These are phyloP conservation scores for Penicillium chermesinum DNA, from an alignment of 495 filamentous ascomycete genomes.

Conservation along the genomic window DNA sequence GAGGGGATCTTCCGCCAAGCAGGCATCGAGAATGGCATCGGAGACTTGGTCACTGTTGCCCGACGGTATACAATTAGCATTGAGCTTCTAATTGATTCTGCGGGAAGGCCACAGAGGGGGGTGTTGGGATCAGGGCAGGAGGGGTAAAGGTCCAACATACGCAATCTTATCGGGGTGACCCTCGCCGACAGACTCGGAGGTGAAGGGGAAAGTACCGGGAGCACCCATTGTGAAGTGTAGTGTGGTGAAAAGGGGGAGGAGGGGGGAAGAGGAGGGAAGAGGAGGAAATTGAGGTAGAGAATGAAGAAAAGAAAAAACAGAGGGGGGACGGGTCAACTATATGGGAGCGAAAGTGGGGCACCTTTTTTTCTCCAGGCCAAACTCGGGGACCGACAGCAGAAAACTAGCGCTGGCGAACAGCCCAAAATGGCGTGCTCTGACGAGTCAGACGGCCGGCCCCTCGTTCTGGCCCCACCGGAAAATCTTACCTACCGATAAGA, in stretches of 20 bases:
- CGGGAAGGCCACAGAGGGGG: constrained; percentile 2
- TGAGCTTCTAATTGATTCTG: neutral
- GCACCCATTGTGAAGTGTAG: constrained; percentile 53
- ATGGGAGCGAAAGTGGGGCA: constrained; percentile 25
- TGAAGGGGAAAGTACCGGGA: constrained; percentile 89
- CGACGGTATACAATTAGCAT: constrained; percentile 13
- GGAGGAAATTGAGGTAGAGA: constrained; percentile 5
- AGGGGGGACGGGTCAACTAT: constrained; percentile 7
- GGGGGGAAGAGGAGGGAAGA: constrained; percentile 15
- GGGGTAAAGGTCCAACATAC: constrained; percentile 37
- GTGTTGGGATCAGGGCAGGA: too few species aligned
- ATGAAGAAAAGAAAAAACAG: constrained; percentile 12
- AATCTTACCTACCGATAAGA: constrained; percentile 15
- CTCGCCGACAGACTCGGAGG: constrained; percentile 97
- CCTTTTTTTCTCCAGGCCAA: constrained; percentile 14
- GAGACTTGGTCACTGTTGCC: constrained; percentile 84
- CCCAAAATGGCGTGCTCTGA: neutral
- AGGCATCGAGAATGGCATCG: constrained; percentile 97
- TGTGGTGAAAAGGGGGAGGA: constrained; percentile 9
- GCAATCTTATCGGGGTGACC: constrained; percentile 98
- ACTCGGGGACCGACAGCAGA: constrained; percentile 7
- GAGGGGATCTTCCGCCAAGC: constrained; percentile 84
- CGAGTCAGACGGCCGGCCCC: neutral
- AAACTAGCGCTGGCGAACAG: neutral
- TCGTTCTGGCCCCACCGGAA: constrained; percentile 1